Base-by-base conservation (phyloP, 768 basidiomycete genomes). In the Agaricus blazei region DNA sequence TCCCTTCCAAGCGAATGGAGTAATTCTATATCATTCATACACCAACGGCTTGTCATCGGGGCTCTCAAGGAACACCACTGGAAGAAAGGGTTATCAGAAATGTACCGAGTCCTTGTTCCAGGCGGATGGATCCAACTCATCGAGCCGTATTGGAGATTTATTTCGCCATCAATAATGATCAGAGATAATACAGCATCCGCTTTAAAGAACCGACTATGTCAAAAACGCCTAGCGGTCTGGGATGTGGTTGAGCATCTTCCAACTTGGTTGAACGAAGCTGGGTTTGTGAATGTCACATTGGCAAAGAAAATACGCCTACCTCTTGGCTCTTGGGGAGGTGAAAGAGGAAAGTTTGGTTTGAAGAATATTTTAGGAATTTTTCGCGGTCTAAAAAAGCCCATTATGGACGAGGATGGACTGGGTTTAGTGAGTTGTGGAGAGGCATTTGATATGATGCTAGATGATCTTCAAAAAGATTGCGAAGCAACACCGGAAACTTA, bases 81-180 rank as follows among this genome's bases (percentile, higher is more conserved):
- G 57, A 48, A 43, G 12, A 23, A 28, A 12, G 52, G 52, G 1
- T 4, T 58, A 11, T 9, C 46, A 1, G 57, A 58, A 29, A 40
- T 54, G 23, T 49, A 54, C 44, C 57, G 57, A 3, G 52, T 58
- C 15, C 15, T 53, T 26, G 43, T 43, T 12, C 57, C 57, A 2
- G 52, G 52, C 11, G 57, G 52, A 7, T 58, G 57, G 48, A 42
- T 58, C 1, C 51, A 58, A 46, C 9, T 58, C 24, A 24, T 31
- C 31, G 57, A 58, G 37, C 29, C 43, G 24, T 40, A 47, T 23
- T 41, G 36, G 3, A 43, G 19, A 19, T 46, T 51, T 26, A 34
- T 8, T 11, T 49, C 48, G 2, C 48, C 48, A 2, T 36, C 31
- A 9, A n/a, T n/a, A 11, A 41, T 28, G 8, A 50, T 42, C 4